Evolutionary conservation across 129 eudicot genomes (phyloP).

Genomic region (Solidago caesia): DNA sequence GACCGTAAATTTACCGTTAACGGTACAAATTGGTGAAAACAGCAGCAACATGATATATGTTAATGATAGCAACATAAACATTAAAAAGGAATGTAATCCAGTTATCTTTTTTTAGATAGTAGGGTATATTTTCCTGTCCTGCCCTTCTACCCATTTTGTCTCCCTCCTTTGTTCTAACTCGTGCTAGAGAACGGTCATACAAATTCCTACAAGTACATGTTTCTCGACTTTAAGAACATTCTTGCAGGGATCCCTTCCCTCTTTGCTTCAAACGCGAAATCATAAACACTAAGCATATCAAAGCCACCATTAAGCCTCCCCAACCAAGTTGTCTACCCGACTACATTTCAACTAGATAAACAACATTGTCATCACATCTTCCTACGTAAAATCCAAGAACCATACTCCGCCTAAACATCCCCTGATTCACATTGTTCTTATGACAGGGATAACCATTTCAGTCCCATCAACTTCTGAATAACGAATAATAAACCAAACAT

Average conservation of each 20-base stretch:
- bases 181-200: background rate
- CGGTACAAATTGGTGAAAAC: too few relatives aligned
- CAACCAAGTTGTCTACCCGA: background rate
- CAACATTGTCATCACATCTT: slow-evolving; percentile 4
- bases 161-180: slow-evolving; percentile 17
- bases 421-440: background rate
- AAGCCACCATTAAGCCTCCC: background rate
- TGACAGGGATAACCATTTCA: background rate
- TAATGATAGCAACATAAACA: background rate
- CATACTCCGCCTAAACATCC: background rate
- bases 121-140: background rate
- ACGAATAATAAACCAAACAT: background rate
- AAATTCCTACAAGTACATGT: background rate
- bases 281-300: background rate
- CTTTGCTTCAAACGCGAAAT: background rate
- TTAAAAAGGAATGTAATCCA: slow-evolving; percentile 1
- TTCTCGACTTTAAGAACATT: slow-evolving; percentile 1
- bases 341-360: background rate
- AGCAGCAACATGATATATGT: too few relatives aligned
- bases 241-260: background rate
- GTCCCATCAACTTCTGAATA: background rate
- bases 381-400: background rate
- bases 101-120: background rate
- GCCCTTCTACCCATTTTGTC: background rate
- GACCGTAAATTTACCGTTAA: too few relatives aligned